These are phyloP conservation scores for Thyridium curvatum DNA, from an alignment of 2,329 filamentous ascomycete genomes.

Conservation along the genomic window DNA sequence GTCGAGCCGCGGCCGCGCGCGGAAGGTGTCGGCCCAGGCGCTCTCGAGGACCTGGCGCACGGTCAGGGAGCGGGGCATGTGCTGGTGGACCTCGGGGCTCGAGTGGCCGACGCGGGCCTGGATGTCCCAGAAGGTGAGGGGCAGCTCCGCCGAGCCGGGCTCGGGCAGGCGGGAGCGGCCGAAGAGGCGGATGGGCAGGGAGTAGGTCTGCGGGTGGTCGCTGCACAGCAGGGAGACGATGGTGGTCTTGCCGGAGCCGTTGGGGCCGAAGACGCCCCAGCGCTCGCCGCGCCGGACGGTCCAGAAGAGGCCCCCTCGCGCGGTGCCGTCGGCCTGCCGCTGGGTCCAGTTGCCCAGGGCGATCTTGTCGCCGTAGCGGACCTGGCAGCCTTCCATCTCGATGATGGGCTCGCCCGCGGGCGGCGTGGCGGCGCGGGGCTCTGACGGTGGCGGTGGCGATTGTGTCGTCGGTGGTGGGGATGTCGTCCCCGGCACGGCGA, in stretches of 20 bases:
- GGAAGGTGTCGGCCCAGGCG: slow-evolving; percentile 86
- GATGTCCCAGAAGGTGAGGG: slow-evolving; percentile 87
- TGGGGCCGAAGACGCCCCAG: slow-evolving; percentile 90
- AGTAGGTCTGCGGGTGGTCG: slow-evolving; percentile 92
- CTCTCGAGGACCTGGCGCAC: slow-evolving; percentile 73
- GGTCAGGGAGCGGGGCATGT: slow-evolving; percentile 75
- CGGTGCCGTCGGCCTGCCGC: slow-evolving; percentile 38
- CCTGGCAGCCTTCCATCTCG: slow-evolving; percentile 79
- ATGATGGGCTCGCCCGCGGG: slow-evolving; percentile 62
- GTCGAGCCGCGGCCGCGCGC: slow-evolving; percentile 60
- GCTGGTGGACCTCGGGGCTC: slow-evolving; percentile 87
- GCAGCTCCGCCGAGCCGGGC: slow-evolving; percentile 55
- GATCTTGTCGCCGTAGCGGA: slow-evolving; percentile 71
- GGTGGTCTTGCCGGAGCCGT: slow-evolving; percentile 94
- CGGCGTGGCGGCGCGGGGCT: slow-evolving; percentile 1
- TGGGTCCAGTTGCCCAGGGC: slow-evolving; percentile 79
- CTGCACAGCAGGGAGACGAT: slow-evolving; percentile 88
- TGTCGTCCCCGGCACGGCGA: slow-evolving; percentile 1
- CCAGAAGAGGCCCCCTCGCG: slow-evolving; percentile 68
- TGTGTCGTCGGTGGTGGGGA: background rate
- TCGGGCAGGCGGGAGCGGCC: slow-evolving; percentile 74
- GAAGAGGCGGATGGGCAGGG: slow-evolving; percentile 80
- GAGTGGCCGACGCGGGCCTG: slow-evolving; percentile 88
- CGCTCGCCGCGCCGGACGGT: slow-evolving; percentile 75
- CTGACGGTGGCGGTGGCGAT: background rate